Percentiles rank a stretch among this genome's conserved stretches.
Conservation (phyloP, 495 filamentous ascomycete genomes). For the Penicillium angulare region DNA sequence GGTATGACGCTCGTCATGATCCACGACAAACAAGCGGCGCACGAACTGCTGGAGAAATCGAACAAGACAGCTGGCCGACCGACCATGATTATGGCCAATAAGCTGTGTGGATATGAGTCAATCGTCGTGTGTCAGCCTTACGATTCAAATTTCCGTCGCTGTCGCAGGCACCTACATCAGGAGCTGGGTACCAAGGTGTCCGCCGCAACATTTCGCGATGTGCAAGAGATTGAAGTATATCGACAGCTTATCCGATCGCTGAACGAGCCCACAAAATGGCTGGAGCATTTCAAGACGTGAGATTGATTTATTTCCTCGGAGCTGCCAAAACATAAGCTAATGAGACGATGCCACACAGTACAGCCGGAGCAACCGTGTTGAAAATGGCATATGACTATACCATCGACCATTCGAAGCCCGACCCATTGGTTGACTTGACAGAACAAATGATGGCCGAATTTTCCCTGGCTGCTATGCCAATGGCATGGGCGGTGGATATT, state of each 20-base stretch:
- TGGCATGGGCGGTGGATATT: slow-evolving; percentile 47
- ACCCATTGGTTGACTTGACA: slow-evolving; percentile 42
- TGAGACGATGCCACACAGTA: slow-evolving; percentile 21
- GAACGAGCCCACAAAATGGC: slow-evolving; percentile 19
- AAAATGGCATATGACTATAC: slow-evolving; percentile 52
- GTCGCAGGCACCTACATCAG: no score
- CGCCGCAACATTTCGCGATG: no score
- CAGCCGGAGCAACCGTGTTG: slow-evolving; percentile 44
- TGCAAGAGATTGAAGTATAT: no score
- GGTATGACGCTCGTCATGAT: slow-evolving; percentile 49
- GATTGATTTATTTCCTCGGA: no score
- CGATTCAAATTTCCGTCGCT: no score
- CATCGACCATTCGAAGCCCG: slow-evolving; percentile 32
- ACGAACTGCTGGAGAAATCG: slow-evolving; percentile 44
- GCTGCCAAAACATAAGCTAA: slow-evolving; percentile 1
- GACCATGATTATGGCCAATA: no score
- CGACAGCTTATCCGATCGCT: no score
- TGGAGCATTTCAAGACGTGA: slow-evolving; percentile 27
- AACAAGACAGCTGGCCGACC: background rate
- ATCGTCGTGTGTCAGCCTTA: no score
- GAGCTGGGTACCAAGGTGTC: no score
- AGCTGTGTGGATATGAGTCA: no score
- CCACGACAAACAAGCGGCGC: slow-evolving; percentile 38
- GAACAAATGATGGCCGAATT: slow-evolving; percentile 42
- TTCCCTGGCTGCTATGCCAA: slow-evolving; percentile 36